Base-by-base conservation (phyloP, 202 grass and related monocot species). In the Schoenoplectus triqueter region DNA sequence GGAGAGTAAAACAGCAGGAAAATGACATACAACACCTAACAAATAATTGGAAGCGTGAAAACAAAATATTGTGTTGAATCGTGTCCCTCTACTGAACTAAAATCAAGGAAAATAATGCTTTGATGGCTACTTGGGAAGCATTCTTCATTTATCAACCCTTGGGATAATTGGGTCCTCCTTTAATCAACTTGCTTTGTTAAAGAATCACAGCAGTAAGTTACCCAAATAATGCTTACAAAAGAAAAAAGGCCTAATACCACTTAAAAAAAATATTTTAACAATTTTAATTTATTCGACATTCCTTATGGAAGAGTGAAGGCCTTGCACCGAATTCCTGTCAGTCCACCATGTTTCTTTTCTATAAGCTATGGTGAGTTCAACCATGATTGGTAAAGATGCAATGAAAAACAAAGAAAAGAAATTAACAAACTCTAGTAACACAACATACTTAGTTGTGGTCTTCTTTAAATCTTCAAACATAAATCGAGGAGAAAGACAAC, bases 401-500 rank as follows among this genome's bases (percentile, higher is more conserved):
- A 78, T 41, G 1, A 57, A 56, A 40, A 55, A 69, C 13, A 69
- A 45, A 46, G 14, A 51, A 74, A 77, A 8, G 3, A 59, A 59
- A 60, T 78, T 31, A 75, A 75, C 50, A 55, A 75, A 75, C 11
- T 70, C 7, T 3, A 42, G 74, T 78, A 54, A 59, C 17, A 57
- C 1, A 60, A 14, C 42, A 68, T 94, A 98, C 93, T 90, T 94
- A 56, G 86, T 82, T 41, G 93, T 68, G 87, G 89, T 91, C 59
- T 95, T 98, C 86, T 98, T 95, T 68, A 98, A 85, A 87, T 98
- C 96, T 69, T 95, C 93, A 41, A 91, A 94, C 93, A 98, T 88
- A 82, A 98, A 95, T 40, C 96, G 90, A 52, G 96, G 93, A 76
- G 96, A 98, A 67, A 98, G 93, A 79, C 96, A 95, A 57, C 96